Conservation (phyloP, 2,329 filamentous ascomycete species). For the Tolypocladium ovalisporum region DNA sequence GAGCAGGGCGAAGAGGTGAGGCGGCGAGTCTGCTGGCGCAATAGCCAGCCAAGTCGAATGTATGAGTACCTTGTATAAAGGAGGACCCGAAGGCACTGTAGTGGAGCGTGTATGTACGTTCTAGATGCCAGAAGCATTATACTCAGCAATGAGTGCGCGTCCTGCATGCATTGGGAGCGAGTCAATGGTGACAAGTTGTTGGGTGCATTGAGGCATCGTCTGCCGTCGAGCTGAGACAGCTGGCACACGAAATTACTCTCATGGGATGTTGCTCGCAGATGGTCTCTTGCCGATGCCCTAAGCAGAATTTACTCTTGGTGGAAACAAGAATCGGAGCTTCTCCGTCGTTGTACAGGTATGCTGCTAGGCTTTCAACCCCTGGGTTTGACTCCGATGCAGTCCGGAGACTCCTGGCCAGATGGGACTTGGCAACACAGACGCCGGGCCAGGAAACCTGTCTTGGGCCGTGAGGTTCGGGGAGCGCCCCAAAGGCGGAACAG, state of each 20-base stretch:
- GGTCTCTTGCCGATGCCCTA: background rate
- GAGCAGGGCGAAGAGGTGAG: slow-evolving; percentile 13
- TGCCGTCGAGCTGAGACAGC: background rate
- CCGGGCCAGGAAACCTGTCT: background rate
- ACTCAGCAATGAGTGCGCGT: background rate
- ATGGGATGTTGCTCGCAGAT: background rate
- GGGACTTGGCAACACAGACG: background rate
- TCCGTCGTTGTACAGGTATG: background rate
- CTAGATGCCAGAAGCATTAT: background rate
- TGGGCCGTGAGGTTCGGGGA: background rate
- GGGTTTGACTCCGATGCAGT: background rate
- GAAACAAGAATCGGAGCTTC: background rate
- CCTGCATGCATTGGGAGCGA: background rate
- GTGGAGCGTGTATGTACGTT: background rate
- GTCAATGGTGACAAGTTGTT: background rate
- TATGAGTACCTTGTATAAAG: background rate
- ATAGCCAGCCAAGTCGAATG: background rate
- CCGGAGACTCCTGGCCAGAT: background rate
- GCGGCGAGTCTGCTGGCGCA: background rate
- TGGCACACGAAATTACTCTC: background rate
- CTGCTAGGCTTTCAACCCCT: background rate
- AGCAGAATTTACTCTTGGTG: too few relatives aligned
- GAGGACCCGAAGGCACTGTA: background rate
- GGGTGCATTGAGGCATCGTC: background rate
- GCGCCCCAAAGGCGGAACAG: background rate